Base-by-base conservation (phyloP, 2,329 filamentous ascomycete species). In the Beauveria asiatica region DNA sequence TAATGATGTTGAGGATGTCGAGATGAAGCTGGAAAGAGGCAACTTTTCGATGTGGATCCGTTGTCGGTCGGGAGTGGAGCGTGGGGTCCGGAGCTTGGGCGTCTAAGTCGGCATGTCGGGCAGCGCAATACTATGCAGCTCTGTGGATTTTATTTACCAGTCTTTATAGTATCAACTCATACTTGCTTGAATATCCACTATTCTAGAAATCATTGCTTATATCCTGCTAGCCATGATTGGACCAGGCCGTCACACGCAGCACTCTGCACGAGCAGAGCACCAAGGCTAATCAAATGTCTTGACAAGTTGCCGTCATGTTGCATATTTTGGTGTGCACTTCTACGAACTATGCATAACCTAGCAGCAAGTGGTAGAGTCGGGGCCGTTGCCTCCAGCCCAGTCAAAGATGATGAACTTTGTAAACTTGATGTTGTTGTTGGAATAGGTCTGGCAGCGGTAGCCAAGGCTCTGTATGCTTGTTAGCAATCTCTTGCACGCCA, bases 391-490 rank as follows among this genome's bases (percentile, higher is more conserved):
- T 19, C 51, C 55, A 13, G 51, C 64, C 54, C 60, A 57, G 60
- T 61, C 60, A 39, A 63, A 60, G 57, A 63, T 54, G 62, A 62
- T 63, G 44, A 63, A 59, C 42, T 57, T 59, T 55, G 37, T 63
- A 44, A 61, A 61, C 42, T 49, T 54, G 49, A 61, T 61, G 53
- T 61, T 59, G 49, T 58, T 61, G 60, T 61, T 61, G 33, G 60
- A 61, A 49, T 61, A 61, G 30, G 27, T 57, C 45, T 57, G 55
- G 55, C 55, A 57, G 45, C 55, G 55, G 33, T 33, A 57, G 45
- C 55, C 55, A 9, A 57, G 45, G 42, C 45, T 57, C 55, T 57
- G 27, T 41, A 41, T 13, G 8, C 30, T 17, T 41, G 11, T 57
- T 19, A 57, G 33, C n/a, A 41, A 45, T n/a, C 17, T 33, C 9